Evolutionary conservation across 441 rosid genomes (phyloP), one percentile per base, ranked within the genome.

Genomic region (Capsella rubella): DNA sequence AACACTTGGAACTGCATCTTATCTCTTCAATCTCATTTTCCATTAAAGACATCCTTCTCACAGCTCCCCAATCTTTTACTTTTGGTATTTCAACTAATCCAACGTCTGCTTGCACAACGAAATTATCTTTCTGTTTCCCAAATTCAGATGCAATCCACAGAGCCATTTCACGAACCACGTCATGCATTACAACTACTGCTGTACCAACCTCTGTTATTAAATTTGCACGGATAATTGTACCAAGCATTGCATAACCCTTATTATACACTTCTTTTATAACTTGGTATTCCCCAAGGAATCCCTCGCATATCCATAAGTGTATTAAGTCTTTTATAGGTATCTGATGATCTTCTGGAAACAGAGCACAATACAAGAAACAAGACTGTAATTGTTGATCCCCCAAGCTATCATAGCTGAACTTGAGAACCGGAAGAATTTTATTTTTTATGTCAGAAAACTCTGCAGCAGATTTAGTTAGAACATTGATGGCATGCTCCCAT

Each of bases 131-230:
- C 1, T 68, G 13, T 49, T 51, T 31, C 14, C 67, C 77, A 35
- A 16, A 43, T 3, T 74, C 43, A 0, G 74, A 62, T 5, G 84
- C 75, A 54, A 83, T 21, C 84, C 87, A 84, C 10, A 86, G 35
- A 12, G 87, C 81, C 79, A 82, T 76, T 5, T 83, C 82, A 0
- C 85, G 81, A 40, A 86, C 52, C 50, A 84, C 31, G n/a, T 81
- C 83, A 21, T 83, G 90, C 61, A 76, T 56, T 37, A 29, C 5
- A 61, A 52, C 75, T 0, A 0, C 0, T 0, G 0, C 0, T 13
- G 5, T 5, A 40, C 1, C 12, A 29, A 0, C 54, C 3, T 71
- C 69, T 37, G 71, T 61, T 16, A 86, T 45, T 21, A 82, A 73
- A 69, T 78, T 72, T 16, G 81, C 76, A 16, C 28, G n/a, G 9